These are phyloP conservation scores for Sugiyamaella sp. DNA, from an alignment of 1,139 yeast genomes.

Conservation along the genomic window DNA sequence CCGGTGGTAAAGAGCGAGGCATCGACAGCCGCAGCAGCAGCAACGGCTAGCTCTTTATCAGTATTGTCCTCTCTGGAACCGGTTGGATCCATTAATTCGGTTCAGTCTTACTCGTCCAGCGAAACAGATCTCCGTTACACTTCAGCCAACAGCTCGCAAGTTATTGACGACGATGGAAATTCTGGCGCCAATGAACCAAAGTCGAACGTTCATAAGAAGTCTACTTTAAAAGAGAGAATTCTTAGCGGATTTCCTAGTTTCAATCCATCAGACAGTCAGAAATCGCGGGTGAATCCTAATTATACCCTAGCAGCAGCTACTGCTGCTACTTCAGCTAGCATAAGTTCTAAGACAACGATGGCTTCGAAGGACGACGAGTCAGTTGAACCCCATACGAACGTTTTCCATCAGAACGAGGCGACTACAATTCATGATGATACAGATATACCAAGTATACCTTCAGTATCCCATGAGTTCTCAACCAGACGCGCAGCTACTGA, in stretches of 20 bases:
- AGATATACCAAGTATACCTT: neutral
- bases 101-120: neutral
- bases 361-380: neutral
- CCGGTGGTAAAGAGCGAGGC: neutral
- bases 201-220: neutral
- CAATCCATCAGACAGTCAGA: neutral
- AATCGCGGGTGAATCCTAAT: neutral
- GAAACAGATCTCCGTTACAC: neutral
- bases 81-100: neutral
- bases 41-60: neutral
- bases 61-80: neutral
- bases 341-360: neutral
- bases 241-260: neutral
- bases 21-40: constrained; percentile 7
- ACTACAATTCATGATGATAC: neutral
- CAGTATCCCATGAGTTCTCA: neutral
- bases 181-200: neutral
- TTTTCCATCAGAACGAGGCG: neutral
- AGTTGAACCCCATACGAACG: neutral
- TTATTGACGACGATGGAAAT: neutral
- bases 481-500: constrained; percentile 2
- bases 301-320: neutral
- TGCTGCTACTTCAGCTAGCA: constrained; percentile 4
- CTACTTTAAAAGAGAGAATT: neutral
- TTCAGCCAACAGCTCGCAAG: neutral